Percentiles rank a stretch among this genome's conserved stretches.
Conservation (phyloP, 176 grass and related monocot species). For the Cenchrus purpureus region DNA sequence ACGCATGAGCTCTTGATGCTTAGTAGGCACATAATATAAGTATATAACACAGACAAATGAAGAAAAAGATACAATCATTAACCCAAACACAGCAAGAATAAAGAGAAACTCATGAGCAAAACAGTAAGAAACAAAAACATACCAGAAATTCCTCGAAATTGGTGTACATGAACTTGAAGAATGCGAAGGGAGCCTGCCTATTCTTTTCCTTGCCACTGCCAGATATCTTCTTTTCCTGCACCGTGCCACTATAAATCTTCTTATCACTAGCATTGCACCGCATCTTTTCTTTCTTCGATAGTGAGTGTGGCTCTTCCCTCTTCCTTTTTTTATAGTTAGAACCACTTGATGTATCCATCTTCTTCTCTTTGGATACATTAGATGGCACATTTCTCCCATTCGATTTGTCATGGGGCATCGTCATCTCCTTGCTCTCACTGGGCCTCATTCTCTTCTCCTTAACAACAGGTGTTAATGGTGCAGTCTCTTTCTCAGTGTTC, state of each 20-base stretch:
- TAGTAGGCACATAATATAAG: neutral
- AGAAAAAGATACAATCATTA: conserved; percentile 15
- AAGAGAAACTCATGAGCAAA: conserved; percentile 4
- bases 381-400: neutral
- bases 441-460: conserved; percentile 28
- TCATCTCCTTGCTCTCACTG: neutral
- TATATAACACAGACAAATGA: conserved; percentile 3
- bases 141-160: conserved; percentile 59
- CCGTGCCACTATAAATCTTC: neutral
- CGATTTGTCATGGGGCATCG: neutral
- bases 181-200: conserved; percentile 1
- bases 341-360: neutral
- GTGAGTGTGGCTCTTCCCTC: neutral
- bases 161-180: conserved; percentile 54
- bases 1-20: neutral
- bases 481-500: neutral
- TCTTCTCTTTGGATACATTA: conserved; percentile 20
- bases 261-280: neutral
- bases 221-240: conserved; percentile 2
- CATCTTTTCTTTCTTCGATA: neutral
- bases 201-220: neutral
- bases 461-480: neutral
- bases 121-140: conserved; percentile 28
- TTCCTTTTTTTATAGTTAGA: conserved; percentile 22
- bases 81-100: neutral